Evolutionary conservation across 1,284 basidiomycete genomes (phyloP), one percentile per base, ranked within the genome.

Genomic region (Thecaphora frezii): DNA sequence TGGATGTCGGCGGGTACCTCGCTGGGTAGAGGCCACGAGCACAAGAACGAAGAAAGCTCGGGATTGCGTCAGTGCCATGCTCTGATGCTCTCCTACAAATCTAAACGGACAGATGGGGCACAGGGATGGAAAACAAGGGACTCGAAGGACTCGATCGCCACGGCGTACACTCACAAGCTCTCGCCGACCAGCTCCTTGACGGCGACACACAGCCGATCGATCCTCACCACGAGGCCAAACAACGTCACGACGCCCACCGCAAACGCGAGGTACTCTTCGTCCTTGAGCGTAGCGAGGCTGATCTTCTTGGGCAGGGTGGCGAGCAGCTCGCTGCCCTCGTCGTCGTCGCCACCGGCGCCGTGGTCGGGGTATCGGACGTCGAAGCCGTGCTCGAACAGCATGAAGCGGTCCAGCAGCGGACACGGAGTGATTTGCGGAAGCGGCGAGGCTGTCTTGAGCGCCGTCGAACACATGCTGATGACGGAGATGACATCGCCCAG

Each of bases 401-500:
- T 49, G 69, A 90, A 90, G 9, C 90, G 83, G 69, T 90, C 86
- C 0, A 91, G 81, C 3, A 93, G 82, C 0, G 90, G 90, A 63
- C 87, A 88, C 0, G 90, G 89, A 0, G 89, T 91, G 44, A 93
- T 89, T 72, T 93, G 91, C 0, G 91, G 91, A 19, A 93, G 80
- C 0, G 91, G 86, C 14, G 82, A 82, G 4, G 88, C 90, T 0
- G 87, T 88, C n/a, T 87, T 84, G 28, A 93, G 81, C 1, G 90
- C 85, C 0, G 80, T 77, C 0, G 80, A 77, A 78, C 80, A 62
- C 74, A 80, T 76, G 18, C 39, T 46, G 30, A 71, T 60, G 85
- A 89, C 52, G 23, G 46, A 36, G 26, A 71, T 56, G 41, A 58
- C 48, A 60, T 92, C 90, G 2, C 90, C 91, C 55, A 92, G 86